These are phyloP conservation scores for Choiromyces venosus DNA, from an alignment of 495 filamentous ascomycete genomes.

Conservation along the genomic window DNA sequence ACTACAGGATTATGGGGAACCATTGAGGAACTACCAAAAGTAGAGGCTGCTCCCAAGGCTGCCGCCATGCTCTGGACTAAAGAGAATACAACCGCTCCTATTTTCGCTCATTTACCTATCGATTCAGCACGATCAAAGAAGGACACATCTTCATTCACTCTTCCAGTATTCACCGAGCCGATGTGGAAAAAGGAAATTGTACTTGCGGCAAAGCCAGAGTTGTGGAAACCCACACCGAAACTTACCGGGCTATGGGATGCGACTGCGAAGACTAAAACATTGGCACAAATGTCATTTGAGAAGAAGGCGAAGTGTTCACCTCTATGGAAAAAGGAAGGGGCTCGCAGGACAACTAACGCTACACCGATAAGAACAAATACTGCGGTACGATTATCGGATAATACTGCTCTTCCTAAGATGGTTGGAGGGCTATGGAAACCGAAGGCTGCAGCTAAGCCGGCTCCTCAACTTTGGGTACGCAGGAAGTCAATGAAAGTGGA, in stretches of 20 bases:
- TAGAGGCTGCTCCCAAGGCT: neutral
- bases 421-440: constrained; percentile 25
- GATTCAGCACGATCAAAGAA: constrained; percentile 32
- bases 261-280: constrained; percentile 22
- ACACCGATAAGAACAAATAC: constrained; percentile 23
- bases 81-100: constrained; percentile 14
- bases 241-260: constrained; percentile 33
- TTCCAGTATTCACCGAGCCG: constrained; percentile 32
- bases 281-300: constrained; percentile 29
- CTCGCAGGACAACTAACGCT: constrained; percentile 31
- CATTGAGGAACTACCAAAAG: neutral
- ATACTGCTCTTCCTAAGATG: constrained; percentile 18
- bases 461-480: constrained; percentile 22
- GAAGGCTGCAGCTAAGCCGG: constrained; percentile 7
- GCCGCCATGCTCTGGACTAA: constrained; percentile 22
- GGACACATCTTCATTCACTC: constrained; percentile 17
- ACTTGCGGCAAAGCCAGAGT: constrained; percentile 15
- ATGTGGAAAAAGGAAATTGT: constrained; percentile 30
- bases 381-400: constrained; percentile 17
- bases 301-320: constrained; percentile 24
- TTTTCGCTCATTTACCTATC: constrained; percentile 22
- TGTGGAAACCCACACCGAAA: constrained; percentile 29
- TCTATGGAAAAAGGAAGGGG: constrained; percentile 31
- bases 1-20: constrained; percentile 18
- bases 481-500: constrained; percentile 4